Conservation (phyloP, 2,329 filamentous ascomycete species). For the Apiospora saccharicola region DNA sequence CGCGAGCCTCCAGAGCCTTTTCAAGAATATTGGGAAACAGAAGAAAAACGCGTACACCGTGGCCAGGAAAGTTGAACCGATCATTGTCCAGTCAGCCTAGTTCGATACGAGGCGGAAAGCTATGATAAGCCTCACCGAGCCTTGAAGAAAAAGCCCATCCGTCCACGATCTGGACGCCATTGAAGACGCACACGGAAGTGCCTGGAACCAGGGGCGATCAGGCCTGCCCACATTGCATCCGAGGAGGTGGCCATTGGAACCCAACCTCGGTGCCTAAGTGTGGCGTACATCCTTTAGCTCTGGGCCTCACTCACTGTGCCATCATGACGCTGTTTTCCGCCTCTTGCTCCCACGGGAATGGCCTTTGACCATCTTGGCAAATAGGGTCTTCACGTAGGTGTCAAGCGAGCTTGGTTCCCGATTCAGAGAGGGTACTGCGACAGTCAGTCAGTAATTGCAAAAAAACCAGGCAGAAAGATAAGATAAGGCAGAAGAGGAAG, state of each 20-base stretch:
- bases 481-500: background rate
- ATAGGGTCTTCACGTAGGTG: slow-evolving; percentile 4
- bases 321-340: slow-evolving; percentile 18
- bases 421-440: slow-evolving; percentile 18
- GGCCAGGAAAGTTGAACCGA: slow-evolving; percentile 37
- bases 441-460: slow-evolving; percentile 12
- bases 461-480: background rate
- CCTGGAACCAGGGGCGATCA: background rate
- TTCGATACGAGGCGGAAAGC: slow-evolving; percentile 28
- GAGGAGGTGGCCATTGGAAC: background rate
- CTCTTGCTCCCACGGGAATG: slow-evolving; percentile 14
- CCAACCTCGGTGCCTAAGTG: background rate
- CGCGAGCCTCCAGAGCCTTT: slow-evolving; percentile 34
- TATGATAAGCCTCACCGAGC: background rate
- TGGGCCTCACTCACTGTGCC: background rate
- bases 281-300: background rate
- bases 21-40: slow-evolving; percentile 39
- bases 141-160: background rate
- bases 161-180: background rate
- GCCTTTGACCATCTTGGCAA: slow-evolving; percentile 26
- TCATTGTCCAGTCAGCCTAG: slow-evolving; percentile 29
- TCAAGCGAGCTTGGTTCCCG: slow-evolving; percentile 4
- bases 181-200: background rate
- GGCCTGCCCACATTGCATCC: background rate
- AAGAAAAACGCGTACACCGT: slow-evolving; percentile 31